These are phyloP conservation scores for Blyttiomyces sp. DNA, from an alignment of 371 early-diverging fungal genomes.

Conservation along the genomic window DNA sequence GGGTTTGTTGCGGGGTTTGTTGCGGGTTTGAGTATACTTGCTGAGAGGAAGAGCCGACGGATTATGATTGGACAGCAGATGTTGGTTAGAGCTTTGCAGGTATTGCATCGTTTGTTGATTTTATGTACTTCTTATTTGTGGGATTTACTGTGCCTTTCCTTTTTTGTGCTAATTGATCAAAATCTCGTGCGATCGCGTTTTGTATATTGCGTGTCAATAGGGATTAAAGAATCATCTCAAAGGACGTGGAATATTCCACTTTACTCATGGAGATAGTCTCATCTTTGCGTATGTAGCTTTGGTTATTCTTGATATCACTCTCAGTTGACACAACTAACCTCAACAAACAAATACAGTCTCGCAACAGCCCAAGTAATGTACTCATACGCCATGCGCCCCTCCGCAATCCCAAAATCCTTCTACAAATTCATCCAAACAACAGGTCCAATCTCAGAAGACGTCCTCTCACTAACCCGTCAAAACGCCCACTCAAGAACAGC, in stretches of 20 bases:
- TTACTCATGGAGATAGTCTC: slow-evolving; percentile 42
- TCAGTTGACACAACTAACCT: too few species aligned
- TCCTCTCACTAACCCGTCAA: slow-evolving; percentile 50
- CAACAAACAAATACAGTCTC: slow-evolving; percentile 54
- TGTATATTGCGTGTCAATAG: too few species aligned
- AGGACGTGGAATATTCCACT: slow-evolving; percentile 19
- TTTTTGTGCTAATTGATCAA: background rate
- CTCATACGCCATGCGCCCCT: slow-evolving; percentile 45
- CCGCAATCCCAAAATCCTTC: slow-evolving; percentile 55
- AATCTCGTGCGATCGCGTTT: too few species aligned
- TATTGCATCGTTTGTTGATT: slow-evolving; percentile 61
- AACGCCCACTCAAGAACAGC: slow-evolving; percentile 47
- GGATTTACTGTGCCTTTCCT: background rate
- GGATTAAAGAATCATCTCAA: slow-evolving; percentile 25
- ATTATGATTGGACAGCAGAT: slow-evolving; percentile 65
- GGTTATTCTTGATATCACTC: too few species aligned
- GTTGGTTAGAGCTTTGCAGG: slow-evolving; percentile 44
- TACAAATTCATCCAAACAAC: slow-evolving; percentile 64
- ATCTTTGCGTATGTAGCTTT: slow-evolving; percentile 30
- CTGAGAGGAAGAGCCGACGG: slow-evolving; percentile 56
- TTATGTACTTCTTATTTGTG: slow-evolving; percentile 44
- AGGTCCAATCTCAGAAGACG: slow-evolving; percentile 57
- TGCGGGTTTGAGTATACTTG: slow-evolving; percentile 13
- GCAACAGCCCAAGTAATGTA: slow-evolving; percentile 39
- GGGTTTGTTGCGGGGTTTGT: slow-evolving; percentile 14